Base-by-base conservation (phyloP, 768 basidiomycete genomes). In the Lentinula raphanica region DNA sequence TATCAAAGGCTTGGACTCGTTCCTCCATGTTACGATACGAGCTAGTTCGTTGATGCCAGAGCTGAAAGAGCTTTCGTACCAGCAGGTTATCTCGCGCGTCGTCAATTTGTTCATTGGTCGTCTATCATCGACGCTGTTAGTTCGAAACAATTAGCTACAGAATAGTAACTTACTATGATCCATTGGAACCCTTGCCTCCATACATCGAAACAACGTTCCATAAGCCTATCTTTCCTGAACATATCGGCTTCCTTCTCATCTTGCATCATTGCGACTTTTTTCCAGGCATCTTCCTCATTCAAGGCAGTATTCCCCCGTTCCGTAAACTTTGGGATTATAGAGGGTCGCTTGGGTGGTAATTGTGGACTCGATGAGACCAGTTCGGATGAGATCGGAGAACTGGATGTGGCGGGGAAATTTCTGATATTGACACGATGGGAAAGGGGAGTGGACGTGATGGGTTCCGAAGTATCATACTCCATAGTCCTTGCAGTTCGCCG, bases 211-310 rank as follows among this genome's bases (percentile, higher is more conserved):
- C 83, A 92, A 15, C 82, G 82, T 64, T 86, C 84, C 27, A 90
- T 53, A 58, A 93, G 71, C 53, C 76, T 78, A 53, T 85, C 81
- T 29, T 82, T 73, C 44, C 86, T 76, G 68, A 86, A 92, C 56
- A 75, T 74, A 67, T 86, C 88, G 19, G 92, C 92, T 28, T 83
- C 80, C 63, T 79, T 75, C 65, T 92, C 86, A 62, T 90, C 84
- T 63, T 82, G 81, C 46, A 81, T 78, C 76, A 87, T 81, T 65
- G 80, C 78, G 32, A 91, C 84, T 61, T 85, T 89, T 62, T 85
- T 84, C 88, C 90, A 93, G 0, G 86, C 86, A 58, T 89, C 86
- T 56, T 87, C 83, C 65, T 87, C 83, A 63, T 88, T 84, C 19
- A 84, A 69, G n/a, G 76, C 72, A 62, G 75, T 82, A 12, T 75